Evolutionary conservation across 2,329 filamentous ascomycete genomes (phyloP), one percentile per base, ranked within the genome.

Genomic region (Exserohilum turcica): DNA sequence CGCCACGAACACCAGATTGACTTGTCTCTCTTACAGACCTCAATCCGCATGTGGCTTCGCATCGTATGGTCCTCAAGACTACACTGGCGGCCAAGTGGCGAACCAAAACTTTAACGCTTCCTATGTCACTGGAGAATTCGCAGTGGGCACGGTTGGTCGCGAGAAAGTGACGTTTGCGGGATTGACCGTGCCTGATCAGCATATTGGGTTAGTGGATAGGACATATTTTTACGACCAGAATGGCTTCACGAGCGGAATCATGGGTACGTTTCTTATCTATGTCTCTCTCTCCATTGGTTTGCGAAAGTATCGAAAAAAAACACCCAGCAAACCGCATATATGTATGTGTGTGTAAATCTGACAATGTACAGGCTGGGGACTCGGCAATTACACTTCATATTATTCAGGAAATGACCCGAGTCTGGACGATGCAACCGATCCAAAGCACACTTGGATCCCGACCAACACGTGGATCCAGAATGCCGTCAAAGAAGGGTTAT

Each of bases 81-180:
- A 40, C 12, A 12, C 38, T 13, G 13, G 21, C 3, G 38, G 38
- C 12, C 13, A 8, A 6, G 3, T 40, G 6, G n/a, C n/a, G 16
- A 15, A 40, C 28, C 8, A 6, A 29, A 16, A 40, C n/a, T 18
- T 40, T 7, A n/a, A 40, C 7, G 1, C 12, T 5, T 8, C 21
- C 6, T 46, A 46, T 29, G 9, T 27, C 15, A n/a, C 10, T 5
- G 33, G 32, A 6, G 43, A 46, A 2, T 46, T 46, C 16, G 33
- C 21, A 13, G 37, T n/a, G 4, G 43, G 43, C 24, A 28, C 35
- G 28, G 43, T 37, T 6, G 43, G 43, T 46, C 43, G 24, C 1
- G 43, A 46, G 19, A 21, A 46, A 8, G 43, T 46, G 5, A 36
- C 32, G 31, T 37, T 46, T 13, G 43, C 32, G 15, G 43, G 43